Base-by-base conservation (phyloP, 176 grass and related monocot genomes). In the Triticum monococcum region DNA sequence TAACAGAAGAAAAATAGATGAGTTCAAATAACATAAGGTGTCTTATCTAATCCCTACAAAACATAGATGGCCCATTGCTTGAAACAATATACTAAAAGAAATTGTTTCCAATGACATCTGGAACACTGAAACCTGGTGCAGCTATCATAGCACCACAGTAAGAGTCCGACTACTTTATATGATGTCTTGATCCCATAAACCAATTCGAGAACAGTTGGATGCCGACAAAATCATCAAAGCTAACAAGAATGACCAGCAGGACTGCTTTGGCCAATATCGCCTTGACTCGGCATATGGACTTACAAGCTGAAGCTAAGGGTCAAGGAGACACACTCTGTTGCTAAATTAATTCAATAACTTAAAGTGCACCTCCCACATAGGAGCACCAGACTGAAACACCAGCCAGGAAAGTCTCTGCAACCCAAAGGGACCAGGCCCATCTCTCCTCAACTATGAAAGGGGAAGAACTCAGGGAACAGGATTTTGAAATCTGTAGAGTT, bases 401-500 rank as follows among this genome's bases (percentile, higher is more conserved):
- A 71, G 35, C 20, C 68, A 71, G 20, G 68, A 71, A 37, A 9
- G 20, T 22, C 18, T 20, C 68, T 71, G 35, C 20, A 33, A 40
- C 18, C 35, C 35, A 71, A 71, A 71, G 68, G 35, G 31, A 71
- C 35, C 17, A 69, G 67, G 68, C 67, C 32, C 32, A 70, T 70
- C 67, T 70, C 32, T 68, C 66, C 31, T 70, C 17, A 37, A 9
- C 32, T 37, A 70, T 70, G 32, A 70, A 37, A 37, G 67, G 33
- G 32, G 36, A 70, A 43, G 41, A 43, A 43, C 9, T 43, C 41
- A 43, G 41, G 8, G 41, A 11, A 43, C 41, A 43, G 10, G 9
- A n/a, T 71, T 38, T n/a, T 38, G 33, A 40, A 72, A 98, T 92
- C 93, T 98, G 85, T 83, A 43, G 81, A 83, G 36, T 32, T 60